Evolutionary conservation across 1,284 basidiomycete genomes (phyloP), one percentile per base, ranked within the genome.

Genomic region (Rhizopogon parksii): DNA sequence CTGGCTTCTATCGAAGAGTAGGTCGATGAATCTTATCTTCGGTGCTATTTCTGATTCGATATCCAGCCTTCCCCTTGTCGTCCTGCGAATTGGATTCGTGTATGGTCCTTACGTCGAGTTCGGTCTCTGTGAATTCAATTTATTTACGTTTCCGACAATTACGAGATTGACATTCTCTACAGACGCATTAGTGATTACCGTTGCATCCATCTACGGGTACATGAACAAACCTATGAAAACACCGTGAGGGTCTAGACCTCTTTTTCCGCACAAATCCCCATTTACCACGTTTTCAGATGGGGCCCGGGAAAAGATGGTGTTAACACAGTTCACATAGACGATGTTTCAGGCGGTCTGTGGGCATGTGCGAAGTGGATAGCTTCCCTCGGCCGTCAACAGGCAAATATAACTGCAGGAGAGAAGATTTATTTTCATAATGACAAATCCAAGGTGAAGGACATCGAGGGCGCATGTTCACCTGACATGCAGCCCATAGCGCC

Each of bases 171-270:
- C 32, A 40, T 46, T 50, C 32, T 36, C 14, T 14, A 50, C 54
- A 60, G 60, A 61, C 51, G 72, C 85, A 27, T 77, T 82, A 3
- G 80, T 82, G 39, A 78, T 91, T 45, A 85, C 85, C 0, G 82
- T 90, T 2, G 87, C 80, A n/a, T 82, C 88, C 36, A 84, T 92
- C 15, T 94, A 94, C 66, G 83, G 87, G 14, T 83, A 88, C 64
- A 74, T 89, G 63, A 82, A 88, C 61, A 85, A 89, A 60, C 88
- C 91, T 3, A 90, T 95, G 85, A 91, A 90, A 66, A 89, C 85
- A 25, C 73, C 91, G 80, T 90, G 69, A 64, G 83, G 3, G 21
- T 19, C 2, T 7, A 21, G n/a, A 14, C 5, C 15, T 2, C 21
- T 39, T 19, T 17, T 17, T 24, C 14, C 11, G 24, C 43, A 55